Percentiles rank a stretch among this genome's conserved stretches.
Conservation (phyloP, 805 yeast genomes). For the Maudiozyma bulderi region DNA sequence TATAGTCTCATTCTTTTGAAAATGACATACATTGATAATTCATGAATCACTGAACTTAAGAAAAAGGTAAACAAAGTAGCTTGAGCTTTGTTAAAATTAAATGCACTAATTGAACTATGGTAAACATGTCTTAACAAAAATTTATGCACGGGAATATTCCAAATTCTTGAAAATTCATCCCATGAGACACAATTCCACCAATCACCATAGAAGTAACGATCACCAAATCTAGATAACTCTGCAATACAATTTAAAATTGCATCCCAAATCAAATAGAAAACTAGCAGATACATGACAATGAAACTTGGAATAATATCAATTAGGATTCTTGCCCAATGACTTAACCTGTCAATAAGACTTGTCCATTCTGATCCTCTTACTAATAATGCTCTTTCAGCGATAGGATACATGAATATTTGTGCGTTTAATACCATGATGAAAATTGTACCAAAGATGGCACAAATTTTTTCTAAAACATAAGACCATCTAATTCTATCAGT, state of each 20-base stretch:
- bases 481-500: conserved; percentile 57
- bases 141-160: conserved; percentile 92
- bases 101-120: conserved; percentile 75
- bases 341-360: conserved; percentile 12
- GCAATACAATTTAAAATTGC: conserved; percentile 83
- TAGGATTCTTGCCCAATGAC: conserved; percentile 32
- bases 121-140: conserved; percentile 88
- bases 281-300: conserved; percentile 61
- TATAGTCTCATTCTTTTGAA: conserved; percentile 80
- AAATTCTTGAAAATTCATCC: conserved; percentile 85
- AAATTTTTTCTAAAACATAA: conserved; percentile 56
- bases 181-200: conserved; percentile 97
- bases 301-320: conserved; percentile 75
- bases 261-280: conserved; percentile 91
- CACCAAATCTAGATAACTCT: conserved; percentile 78
- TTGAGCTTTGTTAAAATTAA: conserved; percentile 49
- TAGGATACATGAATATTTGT: conserved; percentile 65
- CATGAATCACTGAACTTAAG: conserved; percentile 78
- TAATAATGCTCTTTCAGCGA: conserved; percentile 64
- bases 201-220: conserved; percentile 84
- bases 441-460: conserved; percentile 82
- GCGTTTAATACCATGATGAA: conserved; percentile 76
- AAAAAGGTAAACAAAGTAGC: conserved; percentile 77
- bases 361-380: conserved; percentile 27
- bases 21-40: conserved; percentile 82